A percentile compares a stretch with the other conserved stretches of the same genome.
Evolutionary conservation across 352 stramenopile genomes (phyloP).

Genomic region (Aphanomyces euteiches): DNA sequence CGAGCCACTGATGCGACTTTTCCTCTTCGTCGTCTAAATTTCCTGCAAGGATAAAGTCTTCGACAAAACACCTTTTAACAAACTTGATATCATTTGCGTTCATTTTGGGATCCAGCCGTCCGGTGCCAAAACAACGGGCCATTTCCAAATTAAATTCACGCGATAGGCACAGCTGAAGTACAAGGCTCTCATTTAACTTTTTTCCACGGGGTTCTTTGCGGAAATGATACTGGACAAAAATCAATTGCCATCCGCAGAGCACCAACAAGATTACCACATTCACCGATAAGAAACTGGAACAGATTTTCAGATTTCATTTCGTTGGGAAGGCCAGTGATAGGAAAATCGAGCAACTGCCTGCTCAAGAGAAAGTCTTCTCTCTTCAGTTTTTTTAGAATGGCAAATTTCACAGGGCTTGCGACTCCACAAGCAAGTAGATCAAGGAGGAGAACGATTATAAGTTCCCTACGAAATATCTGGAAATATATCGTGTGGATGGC

Average conservation of each 20-base stretch:
- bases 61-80: constrained; percentile 5
- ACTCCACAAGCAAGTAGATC: background rate
- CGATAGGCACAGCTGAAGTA: constrained; percentile 2
- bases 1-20: constrained; percentile 1
- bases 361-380: constrained; percentile 3
- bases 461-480: too few species aligned
- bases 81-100: background rate
- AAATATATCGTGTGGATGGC: too few species aligned
- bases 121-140: background rate
- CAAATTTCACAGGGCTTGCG: constrained; percentile 1
- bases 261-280: background rate
- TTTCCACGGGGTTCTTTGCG: constrained; percentile 1
- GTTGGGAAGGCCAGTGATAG: constrained; percentile 1
- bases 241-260: constrained; percentile 3
- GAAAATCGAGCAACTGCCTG: constrained; percentile 2
- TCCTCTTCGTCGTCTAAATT: background rate
- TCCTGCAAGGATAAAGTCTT: constrained; percentile 3
- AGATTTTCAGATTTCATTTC: constrained; percentile 5
- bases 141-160: constrained; percentile 7
- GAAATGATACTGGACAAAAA: constrained; percentile 1
- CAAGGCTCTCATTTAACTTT: background rate
- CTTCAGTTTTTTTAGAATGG: background rate
- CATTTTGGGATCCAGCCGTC: background rate
- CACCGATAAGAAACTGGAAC: constrained; percentile 2
- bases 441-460: too few species aligned